Evolutionary conservation across 805 yeast genomes (phyloP).

Genomic region (Starmerella stigmatis): DNA sequence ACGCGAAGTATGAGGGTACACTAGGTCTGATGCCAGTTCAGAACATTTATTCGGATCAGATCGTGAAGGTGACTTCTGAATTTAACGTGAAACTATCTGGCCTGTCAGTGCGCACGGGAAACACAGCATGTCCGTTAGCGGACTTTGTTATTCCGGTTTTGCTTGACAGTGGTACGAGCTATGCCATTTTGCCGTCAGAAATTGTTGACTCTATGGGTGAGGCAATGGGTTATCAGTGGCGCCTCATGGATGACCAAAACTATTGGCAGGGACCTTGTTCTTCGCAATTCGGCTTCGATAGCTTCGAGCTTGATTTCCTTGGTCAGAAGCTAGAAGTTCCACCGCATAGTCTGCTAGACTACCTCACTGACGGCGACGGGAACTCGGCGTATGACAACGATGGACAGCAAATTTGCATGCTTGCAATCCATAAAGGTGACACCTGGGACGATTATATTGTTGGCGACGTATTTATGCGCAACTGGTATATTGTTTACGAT

Average conservation of each 20-base stretch:
- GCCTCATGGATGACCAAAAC: conserved; percentile 31
- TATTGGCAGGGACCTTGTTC: conserved; percentile 31
- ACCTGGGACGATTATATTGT: conserved; percentile 34
- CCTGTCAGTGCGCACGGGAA: conserved; percentile 7
- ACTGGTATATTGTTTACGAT: conserved; percentile 58
- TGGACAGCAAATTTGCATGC: conserved; percentile 20
- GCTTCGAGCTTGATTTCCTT: conserved; percentile 40
- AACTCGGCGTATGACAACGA: conserved; percentile 1
- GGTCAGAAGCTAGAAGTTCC: conserved; percentile 44
- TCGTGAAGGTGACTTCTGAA: conserved; percentile 6
- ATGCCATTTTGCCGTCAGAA: conserved; percentile 38
- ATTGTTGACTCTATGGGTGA: conserved; percentile 26
- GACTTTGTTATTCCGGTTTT: conserved; percentile 35
- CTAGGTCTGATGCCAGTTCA: conserved; percentile 30
- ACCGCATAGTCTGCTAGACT: conserved; percentile 12
- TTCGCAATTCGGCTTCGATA: conserved; percentile 14
- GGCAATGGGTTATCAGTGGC: conserved; percentile 32
- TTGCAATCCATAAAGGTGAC: conserved; percentile 25
- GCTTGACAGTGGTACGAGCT: conserved; percentile 49
- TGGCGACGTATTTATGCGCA: conserved; percentile 58
- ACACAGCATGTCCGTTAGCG: conserved; percentile 7
- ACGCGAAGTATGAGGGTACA: conserved; percentile 35
- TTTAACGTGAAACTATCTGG: conserved; percentile 19
- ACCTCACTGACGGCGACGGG: conserved; percentile 11
- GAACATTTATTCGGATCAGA: conserved; percentile 11